These are phyloP conservation scores for Pneumocystis jirovecii DNA, from an alignment of 1,139 yeast species.

Conservation along the genomic window DNA sequence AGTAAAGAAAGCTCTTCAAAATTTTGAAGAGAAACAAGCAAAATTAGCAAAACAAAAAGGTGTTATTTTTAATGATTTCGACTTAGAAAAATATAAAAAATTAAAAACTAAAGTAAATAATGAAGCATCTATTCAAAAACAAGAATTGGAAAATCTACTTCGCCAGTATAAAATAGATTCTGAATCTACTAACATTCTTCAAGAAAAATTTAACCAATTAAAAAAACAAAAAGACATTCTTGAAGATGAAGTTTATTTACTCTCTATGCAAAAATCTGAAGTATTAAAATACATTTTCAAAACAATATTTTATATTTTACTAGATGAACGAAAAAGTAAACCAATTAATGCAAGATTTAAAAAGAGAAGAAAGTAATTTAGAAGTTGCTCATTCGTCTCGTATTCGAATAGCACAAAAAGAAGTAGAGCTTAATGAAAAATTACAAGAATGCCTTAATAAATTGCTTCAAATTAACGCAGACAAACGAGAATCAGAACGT, in stretches of 20 bases:
- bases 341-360: slow-evolving; percentile 18
- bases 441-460: slow-evolving; percentile 46
- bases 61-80: slow-evolving; percentile 34
- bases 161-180: slow-evolving; percentile 20
- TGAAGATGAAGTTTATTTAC: slow-evolving; percentile 19
- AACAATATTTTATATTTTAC: slow-evolving; percentile 15
- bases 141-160: slow-evolving; percentile 18
- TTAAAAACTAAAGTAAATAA: slow-evolving; percentile 39
- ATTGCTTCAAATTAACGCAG: slow-evolving; percentile 59
- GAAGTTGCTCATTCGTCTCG: slow-evolving; percentile 32
- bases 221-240: slow-evolving; percentile 15
- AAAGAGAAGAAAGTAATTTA: slow-evolving; percentile 31
- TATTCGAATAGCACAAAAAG: slow-evolving; percentile 35
- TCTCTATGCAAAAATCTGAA: neutral
- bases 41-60: slow-evolving; percentile 20
- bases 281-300: slow-evolving; percentile 12
- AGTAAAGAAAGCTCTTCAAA: slow-evolving; percentile 32
- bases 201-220: slow-evolving; percentile 21
- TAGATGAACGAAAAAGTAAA: slow-evolving; percentile 24
- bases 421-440: slow-evolving; percentile 44
- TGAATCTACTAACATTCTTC: slow-evolving; percentile 19
- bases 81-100: slow-evolving; percentile 43
- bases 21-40: slow-evolving; percentile 33
- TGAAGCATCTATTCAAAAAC: slow-evolving; percentile 20
- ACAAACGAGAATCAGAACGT: slow-evolving; percentile 56